Evolutionary conservation across 441 rosid species (phyloP).

Genomic region (Populus trichocarpa): DNA sequence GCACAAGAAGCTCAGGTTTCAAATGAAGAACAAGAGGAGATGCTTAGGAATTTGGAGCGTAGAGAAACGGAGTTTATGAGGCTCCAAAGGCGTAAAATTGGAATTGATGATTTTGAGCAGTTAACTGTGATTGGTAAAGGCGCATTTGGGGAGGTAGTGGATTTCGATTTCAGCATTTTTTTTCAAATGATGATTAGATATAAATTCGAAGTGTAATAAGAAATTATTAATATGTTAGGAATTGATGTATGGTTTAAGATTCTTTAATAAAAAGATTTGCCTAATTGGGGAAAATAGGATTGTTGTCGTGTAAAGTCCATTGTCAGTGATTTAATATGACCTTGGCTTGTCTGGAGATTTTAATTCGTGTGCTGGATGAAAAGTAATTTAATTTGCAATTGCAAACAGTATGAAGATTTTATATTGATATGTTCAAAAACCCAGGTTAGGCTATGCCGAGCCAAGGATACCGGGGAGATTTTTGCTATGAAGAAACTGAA

Average conservation of each 20-base stretch:
- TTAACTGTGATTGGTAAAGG: slow-evolving; percentile 88
- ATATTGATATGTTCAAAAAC: slow-evolving; percentile 6
- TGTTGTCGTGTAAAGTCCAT: slow-evolving; percentile 1
- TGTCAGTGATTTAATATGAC: not conserved
- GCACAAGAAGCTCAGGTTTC: slow-evolving; percentile 87
- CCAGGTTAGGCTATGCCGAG: slow-evolving; percentile 86
- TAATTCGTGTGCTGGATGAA: not conserved
- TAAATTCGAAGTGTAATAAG: not conserved
- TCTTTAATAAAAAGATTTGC: not conserved
- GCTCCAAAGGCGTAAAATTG: slow-evolving; percentile 86
- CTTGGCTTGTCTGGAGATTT: not conserved
- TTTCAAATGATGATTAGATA: not conserved
- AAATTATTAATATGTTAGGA: not conserved
- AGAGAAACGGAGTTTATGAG: slow-evolving; percentile 94
- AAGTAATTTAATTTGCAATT: not conserved
- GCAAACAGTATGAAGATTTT: not conserved
- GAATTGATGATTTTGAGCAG: slow-evolving; percentile 88
- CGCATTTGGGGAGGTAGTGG: slow-evolving; percentile 87
- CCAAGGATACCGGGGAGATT: slow-evolving; percentile 75
- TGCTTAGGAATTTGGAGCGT: slow-evolving; percentile 83
- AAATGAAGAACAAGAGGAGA: slow-evolving; percentile 78
- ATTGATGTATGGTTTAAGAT: not conserved
- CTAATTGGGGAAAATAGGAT: not conserved
- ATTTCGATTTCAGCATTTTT: not conserved
- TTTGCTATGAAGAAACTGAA: slow-evolving; percentile 92